phyloP scores from a whole-genome alignment of 2,329 filamentous ascomycete species.

The Phyllosticta citriasiana region DNA sequence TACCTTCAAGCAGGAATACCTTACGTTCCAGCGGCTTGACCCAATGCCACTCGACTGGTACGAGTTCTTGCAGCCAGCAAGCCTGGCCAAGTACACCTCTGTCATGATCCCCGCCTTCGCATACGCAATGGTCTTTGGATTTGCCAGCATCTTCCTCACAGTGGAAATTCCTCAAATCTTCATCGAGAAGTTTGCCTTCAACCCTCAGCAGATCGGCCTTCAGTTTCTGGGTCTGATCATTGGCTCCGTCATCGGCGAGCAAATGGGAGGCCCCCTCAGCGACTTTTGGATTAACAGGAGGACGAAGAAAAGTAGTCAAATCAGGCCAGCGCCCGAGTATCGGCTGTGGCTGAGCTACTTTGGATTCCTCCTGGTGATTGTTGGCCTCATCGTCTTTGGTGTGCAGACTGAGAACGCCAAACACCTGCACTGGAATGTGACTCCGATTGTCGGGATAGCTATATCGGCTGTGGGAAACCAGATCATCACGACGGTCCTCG shows the following conservation, averaged over 20 bases:
- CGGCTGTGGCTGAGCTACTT: conserved; percentile 49
- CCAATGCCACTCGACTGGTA: conserved; percentile 36
- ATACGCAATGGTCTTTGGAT: conserved; percentile 50
- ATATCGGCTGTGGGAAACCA: conserved; percentile 47
- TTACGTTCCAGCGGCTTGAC: conserved; percentile 41
- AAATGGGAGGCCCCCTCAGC: conserved; percentile 44
- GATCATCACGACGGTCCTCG: conserved; percentile 49
- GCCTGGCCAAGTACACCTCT: conserved; percentile 36
- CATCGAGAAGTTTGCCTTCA: conserved; percentile 45
- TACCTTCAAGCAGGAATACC: conserved; percentile 34
- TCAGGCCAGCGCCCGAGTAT: conserved; percentile 37
- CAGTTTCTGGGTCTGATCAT: conserved; percentile 49
- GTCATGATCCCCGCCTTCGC: conserved; percentile 42
- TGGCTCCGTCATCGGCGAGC: conserved; percentile 48
- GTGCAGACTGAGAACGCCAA: conserved; percentile 39
- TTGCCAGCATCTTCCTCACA: conserved; percentile 42
- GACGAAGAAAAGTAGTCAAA: conserved; percentile 23
- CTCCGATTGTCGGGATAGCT: conserved; percentile 45
- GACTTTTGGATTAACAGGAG: conserved; percentile 43
- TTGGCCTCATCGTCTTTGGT: conserved; percentile 45
- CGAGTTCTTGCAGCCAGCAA: conserved; percentile 45
- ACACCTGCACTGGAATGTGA: conserved; percentile 43
- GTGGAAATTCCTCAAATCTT: conserved; percentile 53
- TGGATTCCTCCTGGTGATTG: conserved; percentile 41
- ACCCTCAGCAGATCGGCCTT: conserved; percentile 47